Evolutionary conservation across 768 basidiomycete species (phyloP), one percentile per base, ranked within the genome.

Genomic region (Boletus edulis): DNA sequence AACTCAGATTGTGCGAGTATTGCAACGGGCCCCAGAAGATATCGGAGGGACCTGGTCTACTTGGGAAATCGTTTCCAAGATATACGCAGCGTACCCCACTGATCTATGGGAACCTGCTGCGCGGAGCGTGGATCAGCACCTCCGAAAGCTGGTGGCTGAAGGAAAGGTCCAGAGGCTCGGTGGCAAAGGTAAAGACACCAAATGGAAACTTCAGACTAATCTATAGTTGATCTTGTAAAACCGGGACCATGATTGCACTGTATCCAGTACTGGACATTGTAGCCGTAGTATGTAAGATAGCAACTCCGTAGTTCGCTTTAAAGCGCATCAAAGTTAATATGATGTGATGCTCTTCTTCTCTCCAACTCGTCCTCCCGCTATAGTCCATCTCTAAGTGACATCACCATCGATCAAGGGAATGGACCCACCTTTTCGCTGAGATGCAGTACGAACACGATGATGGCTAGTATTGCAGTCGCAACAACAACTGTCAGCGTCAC

Each of bases 281-380:
- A 52, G 31, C 18, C 32, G 15, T 39, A 59, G 54, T 39, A 32
- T 64, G 45, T 71, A 63, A 45, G 49, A 53, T 65, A 59, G 29
- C 53, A 35, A 51, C 37, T 29, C 31, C 13, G 20, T 5, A 47
- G 32, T 37, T 9, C 15, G 20, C 5, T 27, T 44, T 77, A 97
- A 63, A 98, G 75, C 13, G 96, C 96, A 69, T 95, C 94, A 65
- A 99, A 98, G 62, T 99, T 99, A 71, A 99, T 96, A 65, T 93
- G 88, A 72, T 97, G 94, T n/a, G 94, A 87, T 31, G 86, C 84
- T 62, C 88, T 80, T 63, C 92, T 80, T 55, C 94, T 72, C 70
- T 99, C 96, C 63, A 89, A 68, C 73, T 99, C 96, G 68, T 98
- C 96, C 67, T 98, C 95, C 57, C 92, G 80, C 94, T 96, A 68